These are phyloP conservation scores for Teratosphaeria destructans DNA, from an alignment of 2,329 filamentous ascomycete genomes.

Conservation along the genomic window DNA sequence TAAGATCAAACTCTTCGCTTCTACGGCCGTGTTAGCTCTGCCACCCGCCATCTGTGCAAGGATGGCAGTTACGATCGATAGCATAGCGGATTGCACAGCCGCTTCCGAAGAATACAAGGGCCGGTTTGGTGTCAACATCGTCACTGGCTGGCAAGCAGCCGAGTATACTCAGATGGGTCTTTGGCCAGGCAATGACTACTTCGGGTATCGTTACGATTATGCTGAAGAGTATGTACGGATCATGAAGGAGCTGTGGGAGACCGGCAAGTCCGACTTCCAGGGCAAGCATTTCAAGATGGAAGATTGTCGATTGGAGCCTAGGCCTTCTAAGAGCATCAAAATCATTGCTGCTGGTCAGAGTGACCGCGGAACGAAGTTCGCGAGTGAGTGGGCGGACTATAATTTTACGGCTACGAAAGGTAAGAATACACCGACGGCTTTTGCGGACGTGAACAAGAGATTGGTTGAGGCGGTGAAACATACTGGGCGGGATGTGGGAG, in stretches of 20 bases:
- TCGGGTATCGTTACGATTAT: conserved; percentile 9
- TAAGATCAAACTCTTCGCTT: neutral
- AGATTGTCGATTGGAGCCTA: conserved; percentile 8
- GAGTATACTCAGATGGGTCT: conserved; percentile 9
- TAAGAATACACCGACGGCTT: conserved; percentile 8
- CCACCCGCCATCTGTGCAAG: conserved; percentile 6
- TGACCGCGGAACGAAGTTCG: conserved; percentile 7
- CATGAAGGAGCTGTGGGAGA: conserved; percentile 9
- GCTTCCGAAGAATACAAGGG: conserved; percentile 1
- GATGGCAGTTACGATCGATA: conserved; percentile 7
- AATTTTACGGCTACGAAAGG: conserved; percentile 7
- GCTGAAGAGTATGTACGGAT: conserved; percentile 8
- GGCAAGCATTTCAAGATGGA: conserved; percentile 10
- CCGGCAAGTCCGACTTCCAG: conserved; percentile 6
- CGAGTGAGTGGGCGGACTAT: conserved; percentile 6
- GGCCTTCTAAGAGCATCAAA: conserved; percentile 1
- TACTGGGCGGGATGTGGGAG: conserved; percentile 6
- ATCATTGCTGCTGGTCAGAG: conserved; percentile 8
- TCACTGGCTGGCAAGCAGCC: conserved; percentile 9
- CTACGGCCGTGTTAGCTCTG: neutral
- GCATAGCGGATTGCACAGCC: conserved; percentile 1
- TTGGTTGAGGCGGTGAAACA: conserved; percentile 3
- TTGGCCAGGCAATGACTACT: conserved; percentile 8
- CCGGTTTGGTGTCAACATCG: conserved; percentile 9
- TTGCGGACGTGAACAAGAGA: conserved; percentile 1